Conservation (phyloP, 306 rosid species). For the Prunus kanzakura region DNA sequence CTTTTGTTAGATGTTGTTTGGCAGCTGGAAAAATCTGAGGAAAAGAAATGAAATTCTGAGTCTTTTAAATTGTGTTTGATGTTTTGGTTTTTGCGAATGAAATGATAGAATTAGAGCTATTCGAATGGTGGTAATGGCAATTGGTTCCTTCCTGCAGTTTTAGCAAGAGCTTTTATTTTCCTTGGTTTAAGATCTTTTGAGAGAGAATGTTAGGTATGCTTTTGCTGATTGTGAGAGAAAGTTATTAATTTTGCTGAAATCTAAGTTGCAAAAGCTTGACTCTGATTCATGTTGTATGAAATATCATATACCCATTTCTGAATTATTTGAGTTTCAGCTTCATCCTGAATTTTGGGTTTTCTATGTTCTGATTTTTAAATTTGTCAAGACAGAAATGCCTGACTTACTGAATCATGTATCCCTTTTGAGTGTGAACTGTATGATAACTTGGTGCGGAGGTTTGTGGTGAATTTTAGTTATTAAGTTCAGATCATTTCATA, state of each 20-base stretch:
- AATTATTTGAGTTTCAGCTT: background rate
- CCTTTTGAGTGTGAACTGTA: background rate
- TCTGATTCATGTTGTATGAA: background rate
- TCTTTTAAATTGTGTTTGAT: background rate
- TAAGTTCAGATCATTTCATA: background rate
- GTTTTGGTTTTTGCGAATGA: background rate
- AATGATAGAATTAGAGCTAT: background rate
- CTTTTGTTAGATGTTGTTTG: slow-evolving; percentile 8
- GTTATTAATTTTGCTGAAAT: background rate
- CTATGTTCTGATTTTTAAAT: background rate
- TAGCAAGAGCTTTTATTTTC: background rate
- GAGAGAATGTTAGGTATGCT: background rate
- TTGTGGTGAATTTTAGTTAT: slow-evolving; percentile 1
- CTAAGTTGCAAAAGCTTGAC: background rate
- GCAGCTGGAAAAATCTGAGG: slow-evolving; percentile 17
- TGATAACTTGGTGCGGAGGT: background rate
- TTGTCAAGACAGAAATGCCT: background rate
- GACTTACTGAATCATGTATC: background rate
- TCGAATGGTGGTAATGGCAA: background rate
- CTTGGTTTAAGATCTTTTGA: background rate
- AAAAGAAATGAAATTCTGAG: background rate
- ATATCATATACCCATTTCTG: background rate
- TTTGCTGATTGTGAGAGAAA: background rate
- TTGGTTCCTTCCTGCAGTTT: background rate
- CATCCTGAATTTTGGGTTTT: background rate